A percentile compares a stretch with the other conserved stretches of the same genome.
phyloP scores from a whole-genome alignment of 805 yeast species.

The Grigorovia yakushimaensis region DNA sequence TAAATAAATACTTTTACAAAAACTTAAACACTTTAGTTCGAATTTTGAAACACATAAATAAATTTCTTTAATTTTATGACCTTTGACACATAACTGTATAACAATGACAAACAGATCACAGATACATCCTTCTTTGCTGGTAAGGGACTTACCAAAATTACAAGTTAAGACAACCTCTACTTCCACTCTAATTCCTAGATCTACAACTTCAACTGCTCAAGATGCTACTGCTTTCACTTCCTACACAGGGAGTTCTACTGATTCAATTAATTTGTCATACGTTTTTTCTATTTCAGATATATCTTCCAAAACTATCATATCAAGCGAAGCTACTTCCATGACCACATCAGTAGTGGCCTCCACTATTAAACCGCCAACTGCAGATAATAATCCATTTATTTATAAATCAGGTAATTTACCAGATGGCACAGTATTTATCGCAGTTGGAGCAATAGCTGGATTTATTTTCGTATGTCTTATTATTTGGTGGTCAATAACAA shows the following conservation, averaged over 20 bases:
- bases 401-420: constrained; percentile 39
- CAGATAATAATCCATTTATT: constrained; percentile 55
- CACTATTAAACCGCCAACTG: constrained; percentile 40
- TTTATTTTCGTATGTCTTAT: constrained; percentile 44
- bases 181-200: not conserved
- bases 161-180: not conserved
- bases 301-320: not conserved
- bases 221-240: constrained; percentile 4
- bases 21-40: too few species aligned
- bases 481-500: constrained; percentile 42
- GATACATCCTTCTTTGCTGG: not conserved
- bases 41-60: not conserved
- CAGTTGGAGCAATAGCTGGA: constrained; percentile 63
- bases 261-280: constrained; percentile 1
- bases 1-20: constrained; percentile 1
- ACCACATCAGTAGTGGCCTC: constrained; percentile 6
- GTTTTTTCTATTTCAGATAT: not conserved
- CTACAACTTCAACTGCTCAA: not conserved
- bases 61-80: too few species aligned
- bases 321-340: not conserved
- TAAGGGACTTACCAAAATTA: constrained; percentile 5
- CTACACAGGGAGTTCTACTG: not conserved
- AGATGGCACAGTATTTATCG: constrained; percentile 74
- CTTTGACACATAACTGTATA: too few species aligned
- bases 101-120: not conserved